Evolutionary conservation across 2,329 filamentous ascomycete genomes (phyloP), one percentile per base, ranked within the genome.

Genomic region (Sphaceloma murrayae): DNA sequence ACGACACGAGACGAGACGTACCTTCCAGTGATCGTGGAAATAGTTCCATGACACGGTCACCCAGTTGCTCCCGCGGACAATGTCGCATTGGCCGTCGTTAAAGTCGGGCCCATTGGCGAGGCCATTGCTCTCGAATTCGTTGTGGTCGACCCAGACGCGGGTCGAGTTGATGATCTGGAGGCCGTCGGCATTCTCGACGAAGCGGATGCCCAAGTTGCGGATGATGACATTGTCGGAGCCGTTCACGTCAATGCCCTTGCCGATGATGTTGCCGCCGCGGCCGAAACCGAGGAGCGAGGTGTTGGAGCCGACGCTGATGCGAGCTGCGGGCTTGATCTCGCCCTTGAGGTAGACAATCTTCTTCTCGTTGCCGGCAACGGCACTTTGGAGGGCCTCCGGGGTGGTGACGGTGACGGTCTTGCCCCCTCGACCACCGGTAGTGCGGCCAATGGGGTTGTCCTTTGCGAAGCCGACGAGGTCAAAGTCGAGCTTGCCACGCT

Each of bases 21-120:
- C 38, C 45, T 58, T 71, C 62, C 65, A 69, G 55, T 69, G 65
- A 49, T 69, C 63, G 48, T 70, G 67, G 60, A 70, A 68, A 51
- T 68, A 69, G 56, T 69, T 70, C 63, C 66, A 67, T 0, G 63
- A 68, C 2, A 70, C 56, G 0, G 68, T 71, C 46, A 70, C 56
- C 55, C 58, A 70, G 56, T 70, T 67, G 0, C 63, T 63, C 2
- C 59, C 66, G 3, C 63, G 62, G 34, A 67, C 63, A 27, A 69
- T 67, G 33, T 70, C 67, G 21, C 68, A 54, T 54, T 68, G 66
- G 6, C 67, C 67, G 40, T 70, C 67, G 58, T 48, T 21, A 32
- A 47, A 52, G 30, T 52, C 51, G 1, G 51, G 51, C 4, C 52
- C 51, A 21, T 50, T 42, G 27, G 54, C 51, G 7, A 68, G 58